These are phyloP conservation scores for Botryotinia narcissicola DNA, from an alignment of 2,329 filamentous ascomycete genomes.

Conservation along the genomic window DNA sequence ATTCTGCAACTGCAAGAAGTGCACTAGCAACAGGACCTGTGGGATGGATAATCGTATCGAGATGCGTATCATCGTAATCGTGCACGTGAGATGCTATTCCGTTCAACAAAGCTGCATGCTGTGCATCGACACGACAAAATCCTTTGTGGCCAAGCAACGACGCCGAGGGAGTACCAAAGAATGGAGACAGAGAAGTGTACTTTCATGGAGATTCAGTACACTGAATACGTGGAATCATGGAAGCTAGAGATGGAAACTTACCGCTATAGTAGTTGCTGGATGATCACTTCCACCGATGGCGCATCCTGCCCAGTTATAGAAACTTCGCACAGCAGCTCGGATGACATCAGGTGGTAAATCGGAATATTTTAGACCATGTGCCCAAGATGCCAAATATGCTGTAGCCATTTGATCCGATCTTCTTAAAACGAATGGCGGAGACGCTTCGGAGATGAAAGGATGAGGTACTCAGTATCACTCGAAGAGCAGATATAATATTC, in stretches of 20 bases:
- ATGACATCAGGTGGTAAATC: slow-evolving; percentile 44
- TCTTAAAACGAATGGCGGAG: not conserved
- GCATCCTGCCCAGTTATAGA: slow-evolving; percentile 56
- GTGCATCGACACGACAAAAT: slow-evolving; percentile 41
- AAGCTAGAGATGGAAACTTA: slow-evolving; percentile 11
- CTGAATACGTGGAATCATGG: not conserved
- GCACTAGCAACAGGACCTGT: slow-evolving; percentile 51
- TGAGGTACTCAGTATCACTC: not conserved
- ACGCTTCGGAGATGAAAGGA: not conserved
- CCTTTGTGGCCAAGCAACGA: slow-evolving; percentile 40
- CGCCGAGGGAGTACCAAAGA: slow-evolving; percentile 37
- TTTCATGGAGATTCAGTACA: slow-evolving; percentile 12
- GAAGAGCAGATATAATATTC: not conserved
- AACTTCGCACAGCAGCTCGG: slow-evolving; percentile 46
- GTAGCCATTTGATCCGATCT: slow-evolving; percentile 44
- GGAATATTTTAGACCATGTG: slow-evolving; percentile 43
- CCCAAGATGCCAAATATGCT: slow-evolving; percentile 48
- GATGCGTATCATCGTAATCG: slow-evolving; percentile 57
- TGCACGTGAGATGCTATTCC: slow-evolving; percentile 55
- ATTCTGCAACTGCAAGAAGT: slow-evolving; percentile 48
- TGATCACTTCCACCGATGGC: slow-evolving; percentile 48
- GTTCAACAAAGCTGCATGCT: slow-evolving; percentile 52
- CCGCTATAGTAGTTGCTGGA: slow-evolving; percentile 27
- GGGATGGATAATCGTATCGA: slow-evolving; percentile 56
- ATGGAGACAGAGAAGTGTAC: slow-evolving; percentile 34